Evolutionary conservation across 164 flowering plant genomes (phyloP).

Genomic region (Santalum album): DNA sequence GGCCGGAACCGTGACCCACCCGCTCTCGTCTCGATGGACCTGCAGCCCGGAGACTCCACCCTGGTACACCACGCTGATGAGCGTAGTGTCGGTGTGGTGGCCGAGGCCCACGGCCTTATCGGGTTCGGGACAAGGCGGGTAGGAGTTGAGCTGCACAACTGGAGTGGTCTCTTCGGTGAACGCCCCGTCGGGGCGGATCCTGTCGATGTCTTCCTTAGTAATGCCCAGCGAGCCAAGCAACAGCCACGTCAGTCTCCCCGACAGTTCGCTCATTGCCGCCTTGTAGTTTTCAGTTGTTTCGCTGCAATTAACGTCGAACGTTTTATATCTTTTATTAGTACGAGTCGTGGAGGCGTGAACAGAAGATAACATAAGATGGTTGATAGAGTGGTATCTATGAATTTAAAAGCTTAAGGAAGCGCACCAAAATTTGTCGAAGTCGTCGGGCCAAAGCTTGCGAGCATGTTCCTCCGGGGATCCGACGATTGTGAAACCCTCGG

Average conservation of each 20-base stretch:
- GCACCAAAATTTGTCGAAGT: constrained; percentile 54
- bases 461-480: constrained; percentile 71
- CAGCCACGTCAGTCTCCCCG: constrained; percentile 44
- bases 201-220: constrained; percentile 41
- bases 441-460: constrained; percentile 71
- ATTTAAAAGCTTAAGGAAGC: neutral
- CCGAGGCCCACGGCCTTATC: constrained; percentile 89
- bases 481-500: constrained; percentile 75
- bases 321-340: too few relatives aligned
- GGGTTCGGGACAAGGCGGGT: constrained; percentile 93
- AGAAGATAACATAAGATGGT: too few relatives aligned
- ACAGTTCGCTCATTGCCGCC: constrained; percentile 56
- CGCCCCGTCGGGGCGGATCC: constrained; percentile 37
- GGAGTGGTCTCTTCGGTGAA: constrained; percentile 25
- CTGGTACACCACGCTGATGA: constrained; percentile 78
- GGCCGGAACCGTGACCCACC: constrained; percentile 80
- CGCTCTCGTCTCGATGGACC: constrained; percentile 34
- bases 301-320: constrained; percentile 22
- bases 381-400: too few relatives aligned
- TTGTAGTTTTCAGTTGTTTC: constrained; percentile 57
- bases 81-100: constrained; percentile 82
- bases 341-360: too few relatives aligned
- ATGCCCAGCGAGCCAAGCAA: constrained; percentile 59
- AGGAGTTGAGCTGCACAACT: constrained; percentile 62
- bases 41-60: constrained; percentile 70